Evolutionary conservation across 495 filamentous ascomycete genomes (phyloP).

Genomic region (Tuber umbilicatum): DNA sequence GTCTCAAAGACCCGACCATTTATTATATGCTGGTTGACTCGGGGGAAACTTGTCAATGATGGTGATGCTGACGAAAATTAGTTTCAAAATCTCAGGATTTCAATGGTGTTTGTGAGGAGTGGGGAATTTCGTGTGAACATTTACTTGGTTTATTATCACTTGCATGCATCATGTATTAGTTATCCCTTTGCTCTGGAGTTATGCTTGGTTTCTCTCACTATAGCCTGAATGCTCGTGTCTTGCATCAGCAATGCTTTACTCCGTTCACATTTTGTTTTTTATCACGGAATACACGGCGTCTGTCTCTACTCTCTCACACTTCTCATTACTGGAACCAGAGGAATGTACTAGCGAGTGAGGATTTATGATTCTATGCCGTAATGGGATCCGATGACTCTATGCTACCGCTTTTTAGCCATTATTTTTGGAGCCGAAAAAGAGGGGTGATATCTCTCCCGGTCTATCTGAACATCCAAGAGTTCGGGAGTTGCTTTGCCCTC

Average conservation of each 20-base stretch:
- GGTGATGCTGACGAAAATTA: neutral
- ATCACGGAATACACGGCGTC: neutral
- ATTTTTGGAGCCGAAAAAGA: conserved; percentile 38
- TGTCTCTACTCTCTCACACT: neutral
- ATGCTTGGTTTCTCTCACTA: neutral
- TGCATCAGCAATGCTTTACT: neutral
- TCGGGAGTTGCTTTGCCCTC: conserved; percentile 26
- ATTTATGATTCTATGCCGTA: neutral
- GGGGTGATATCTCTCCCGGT: conserved; percentile 35
- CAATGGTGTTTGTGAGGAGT: neutral
- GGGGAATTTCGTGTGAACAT: neutral
- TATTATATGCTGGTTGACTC: neutral
- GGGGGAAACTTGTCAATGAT: neutral
- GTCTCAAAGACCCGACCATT: neutral
- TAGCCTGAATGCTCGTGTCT: neutral
- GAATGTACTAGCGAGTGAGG: neutral
- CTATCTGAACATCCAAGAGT: conserved; percentile 34
- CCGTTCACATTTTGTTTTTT: neutral
- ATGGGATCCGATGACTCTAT: neutral
- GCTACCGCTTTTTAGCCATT: conserved; percentile 5
- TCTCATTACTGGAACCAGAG: neutral
- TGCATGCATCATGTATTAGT: neutral
- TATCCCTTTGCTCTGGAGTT: neutral
- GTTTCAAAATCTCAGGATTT: neutral
- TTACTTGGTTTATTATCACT: neutral